Conservation (phyloP, 345 rosid genomes). For the Rhodomyrtus tomentosa region DNA sequence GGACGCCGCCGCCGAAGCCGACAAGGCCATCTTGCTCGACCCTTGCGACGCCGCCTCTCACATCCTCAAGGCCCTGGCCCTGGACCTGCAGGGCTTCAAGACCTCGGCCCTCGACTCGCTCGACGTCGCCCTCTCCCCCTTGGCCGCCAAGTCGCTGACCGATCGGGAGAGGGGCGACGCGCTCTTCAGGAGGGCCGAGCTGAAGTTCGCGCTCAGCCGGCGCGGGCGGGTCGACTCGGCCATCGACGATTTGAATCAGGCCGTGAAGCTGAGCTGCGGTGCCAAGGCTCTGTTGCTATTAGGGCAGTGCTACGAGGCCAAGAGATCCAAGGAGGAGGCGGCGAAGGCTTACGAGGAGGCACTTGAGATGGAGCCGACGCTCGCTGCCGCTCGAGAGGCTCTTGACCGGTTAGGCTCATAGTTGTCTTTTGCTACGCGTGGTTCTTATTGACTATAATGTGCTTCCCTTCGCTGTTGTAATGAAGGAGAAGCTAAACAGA, state of each 20-base stretch:
- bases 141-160: slow-evolving; percentile 34
- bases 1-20: slow-evolving; percentile 45
- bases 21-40: slow-evolving; percentile 35
- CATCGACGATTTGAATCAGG: slow-evolving; percentile 32
- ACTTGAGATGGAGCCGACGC: slow-evolving; percentile 19
- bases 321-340: slow-evolving; percentile 39
- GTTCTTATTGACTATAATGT: neutral
- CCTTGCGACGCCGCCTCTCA: slow-evolving; percentile 51
- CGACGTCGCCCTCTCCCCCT: slow-evolving; percentile 43
- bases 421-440: neutral
- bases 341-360: slow-evolving; percentile 32
- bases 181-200: slow-evolving; percentile 44
- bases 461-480: neutral
- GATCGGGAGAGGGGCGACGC: slow-evolving; percentile 46
- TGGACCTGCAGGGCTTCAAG: slow-evolving; percentile 49
- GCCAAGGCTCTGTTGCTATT: slow-evolving; percentile 24
- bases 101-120: slow-evolving; percentile 57
- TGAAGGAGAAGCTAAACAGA: neutral
- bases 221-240: slow-evolving; percentile 29
- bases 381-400: slow-evolving; percentile 22
- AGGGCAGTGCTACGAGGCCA: slow-evolving; percentile 51
- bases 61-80: slow-evolving; percentile 52
- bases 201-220: slow-evolving; percentile 25
- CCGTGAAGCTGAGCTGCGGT: slow-evolving; percentile 21
- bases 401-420: slow-evolving; percentile 16